Evolutionary conservation across 768 basidiomycete genomes (phyloP).

Genomic region (Artomyces pyxidatus): DNA sequence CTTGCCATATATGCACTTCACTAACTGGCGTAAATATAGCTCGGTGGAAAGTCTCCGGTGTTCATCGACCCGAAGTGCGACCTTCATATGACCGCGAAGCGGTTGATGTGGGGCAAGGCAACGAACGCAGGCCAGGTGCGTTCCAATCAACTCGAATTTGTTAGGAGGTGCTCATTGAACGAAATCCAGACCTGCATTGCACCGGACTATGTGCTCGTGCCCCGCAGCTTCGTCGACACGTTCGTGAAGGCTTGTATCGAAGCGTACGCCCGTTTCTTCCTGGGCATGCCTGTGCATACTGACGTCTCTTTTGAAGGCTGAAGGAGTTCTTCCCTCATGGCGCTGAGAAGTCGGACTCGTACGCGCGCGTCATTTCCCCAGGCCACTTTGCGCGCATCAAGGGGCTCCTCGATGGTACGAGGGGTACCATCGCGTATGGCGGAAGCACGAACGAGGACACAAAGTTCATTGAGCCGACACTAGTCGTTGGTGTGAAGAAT

Average conservation of each 20-base stretch:
- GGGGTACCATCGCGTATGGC: constrained; percentile 60
- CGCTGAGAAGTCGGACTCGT: constrained; percentile 35
- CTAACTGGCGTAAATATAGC: constrained; percentile 24
- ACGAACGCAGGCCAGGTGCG: constrained; percentile 52
- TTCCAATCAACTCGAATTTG: not conserved
- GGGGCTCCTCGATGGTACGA: constrained; percentile 51
- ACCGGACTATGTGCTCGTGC: constrained; percentile 42
- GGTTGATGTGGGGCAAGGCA: constrained; percentile 71
- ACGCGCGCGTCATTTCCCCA: constrained; percentile 42
- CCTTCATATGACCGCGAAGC: constrained; percentile 50
- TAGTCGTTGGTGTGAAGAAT: constrained; percentile 50
- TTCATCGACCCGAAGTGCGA: constrained; percentile 64
- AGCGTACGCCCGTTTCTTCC: not conserved
- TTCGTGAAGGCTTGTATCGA: constrained; percentile 64
- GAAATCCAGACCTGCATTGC: constrained; percentile 53
- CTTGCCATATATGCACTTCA: not conserved
- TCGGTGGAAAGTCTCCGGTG: constrained; percentile 68
- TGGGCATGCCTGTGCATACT: not conserved
- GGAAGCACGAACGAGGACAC: constrained; percentile 50
- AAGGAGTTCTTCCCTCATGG: constrained; percentile 34
- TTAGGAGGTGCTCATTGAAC: not conserved
- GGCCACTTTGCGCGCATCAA: constrained; percentile 53
- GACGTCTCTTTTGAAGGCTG: not conserved
- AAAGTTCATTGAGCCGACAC: constrained; percentile 63
- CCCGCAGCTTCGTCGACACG: constrained; percentile 39